A percentile compares a stretch with the other conserved stretches of the same genome.
These are phyloP conservation scores for Aspergillus carlsbadensis DNA, from an alignment of 495 filamentous ascomycete species.

Conservation along the genomic window DNA sequence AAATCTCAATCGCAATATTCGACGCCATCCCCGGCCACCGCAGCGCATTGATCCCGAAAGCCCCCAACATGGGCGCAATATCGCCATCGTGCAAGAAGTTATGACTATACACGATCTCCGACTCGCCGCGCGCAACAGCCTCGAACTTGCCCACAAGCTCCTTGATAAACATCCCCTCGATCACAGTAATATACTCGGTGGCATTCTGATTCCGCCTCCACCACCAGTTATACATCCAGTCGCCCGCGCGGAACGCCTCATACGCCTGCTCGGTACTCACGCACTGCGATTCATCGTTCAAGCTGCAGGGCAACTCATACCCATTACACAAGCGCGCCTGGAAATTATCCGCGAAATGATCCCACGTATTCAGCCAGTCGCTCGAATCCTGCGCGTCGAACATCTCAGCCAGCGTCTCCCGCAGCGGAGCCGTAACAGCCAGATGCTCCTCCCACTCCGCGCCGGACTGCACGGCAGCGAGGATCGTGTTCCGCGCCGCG, in stretches of 20 bases:
- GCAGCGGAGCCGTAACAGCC: constrained; percentile 30
- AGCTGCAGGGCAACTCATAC: constrained; percentile 36
- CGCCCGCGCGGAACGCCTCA: constrained; percentile 44
- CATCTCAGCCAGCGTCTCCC: constrained; percentile 33
- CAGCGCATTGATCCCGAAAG: constrained; percentile 29
- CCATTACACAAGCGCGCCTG: constrained; percentile 45
- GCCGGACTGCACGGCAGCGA: constrained; percentile 29
- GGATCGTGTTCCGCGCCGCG: constrained; percentile 23
- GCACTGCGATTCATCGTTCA: constrained; percentile 29
- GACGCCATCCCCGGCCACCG: constrained; percentile 39
- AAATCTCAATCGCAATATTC: constrained; percentile 37
- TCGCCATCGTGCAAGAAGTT: constrained; percentile 38
- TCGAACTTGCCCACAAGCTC: constrained; percentile 39
- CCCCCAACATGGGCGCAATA: constrained; percentile 32
- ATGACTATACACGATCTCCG: constrained; percentile 30
- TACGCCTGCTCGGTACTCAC: constrained; percentile 34
- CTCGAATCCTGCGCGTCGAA: constrained; percentile 29
- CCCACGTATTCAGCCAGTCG: constrained; percentile 39
- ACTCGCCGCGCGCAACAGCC: constrained; percentile 25
- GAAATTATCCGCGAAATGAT: constrained; percentile 48
- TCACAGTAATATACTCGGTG: constrained; percentile 37
- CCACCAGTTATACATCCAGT: constrained; percentile 50
- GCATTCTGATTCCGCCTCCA: constrained; percentile 39
- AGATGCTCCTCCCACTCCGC: constrained; percentile 39
- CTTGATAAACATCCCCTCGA: constrained; percentile 42